Evolutionary conservation across 495 filamentous ascomycete genomes (phyloP).

Genomic region (Neurospora tetraspora): DNA sequence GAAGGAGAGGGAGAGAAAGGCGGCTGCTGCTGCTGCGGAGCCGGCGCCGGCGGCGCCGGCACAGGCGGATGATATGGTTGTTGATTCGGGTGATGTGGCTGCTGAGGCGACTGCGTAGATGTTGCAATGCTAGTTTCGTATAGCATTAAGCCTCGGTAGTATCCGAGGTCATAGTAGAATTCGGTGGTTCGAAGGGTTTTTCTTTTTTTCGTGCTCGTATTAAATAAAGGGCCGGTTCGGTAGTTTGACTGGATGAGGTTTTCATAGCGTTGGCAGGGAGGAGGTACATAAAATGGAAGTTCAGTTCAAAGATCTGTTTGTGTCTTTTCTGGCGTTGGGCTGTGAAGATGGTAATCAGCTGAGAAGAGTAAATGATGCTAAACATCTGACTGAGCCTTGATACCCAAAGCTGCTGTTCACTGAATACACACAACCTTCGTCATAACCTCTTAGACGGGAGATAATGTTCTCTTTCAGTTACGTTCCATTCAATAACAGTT

Average conservation of each 20-base stretch:
- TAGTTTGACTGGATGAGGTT: neutral
- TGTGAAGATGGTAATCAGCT: too few relatives aligned
- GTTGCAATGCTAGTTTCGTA: neutral
- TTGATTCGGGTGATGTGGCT: neutral
- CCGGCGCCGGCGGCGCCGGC: neutral
- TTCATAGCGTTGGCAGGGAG: neutral
- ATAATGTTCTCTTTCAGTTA: neutral
- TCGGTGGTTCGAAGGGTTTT: neutral
- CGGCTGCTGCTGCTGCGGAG: constrained; percentile 2
- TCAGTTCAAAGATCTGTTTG: neutral
- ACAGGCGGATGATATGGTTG: neutral
- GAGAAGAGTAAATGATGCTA: neutral
- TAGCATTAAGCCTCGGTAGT: neutral
- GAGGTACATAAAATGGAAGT: neutral
- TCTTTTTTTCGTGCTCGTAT: neutral
- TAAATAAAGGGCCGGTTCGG: neutral
- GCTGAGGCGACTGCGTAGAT: neutral
- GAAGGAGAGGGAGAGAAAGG: constrained; percentile 17
- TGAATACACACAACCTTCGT: neutral
- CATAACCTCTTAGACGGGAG: neutral
- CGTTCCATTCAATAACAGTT: neutral
- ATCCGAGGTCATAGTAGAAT: neutral
- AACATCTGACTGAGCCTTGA: neutral
- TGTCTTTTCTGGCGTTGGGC: too few relatives aligned
- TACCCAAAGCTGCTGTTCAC: neutral